A percentile compares a stretch with the other conserved stretches of the same genome.
Conservation (phyloP, 1,284 basidiomycete genomes). For the Leccinum pachyderme region DNA sequence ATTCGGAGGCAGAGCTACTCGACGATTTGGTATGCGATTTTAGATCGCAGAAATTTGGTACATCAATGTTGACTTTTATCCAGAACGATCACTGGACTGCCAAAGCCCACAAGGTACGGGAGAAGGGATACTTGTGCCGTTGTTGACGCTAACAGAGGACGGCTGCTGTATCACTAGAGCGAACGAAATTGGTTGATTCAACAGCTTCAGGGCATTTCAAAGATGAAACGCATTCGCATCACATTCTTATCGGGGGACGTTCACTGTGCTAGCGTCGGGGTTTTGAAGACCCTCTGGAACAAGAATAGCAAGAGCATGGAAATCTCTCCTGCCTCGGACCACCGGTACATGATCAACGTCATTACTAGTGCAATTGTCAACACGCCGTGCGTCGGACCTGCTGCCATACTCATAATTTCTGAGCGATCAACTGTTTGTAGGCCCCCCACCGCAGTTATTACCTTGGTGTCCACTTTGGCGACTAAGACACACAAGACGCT, state of each 20-base stretch:
- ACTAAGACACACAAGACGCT: conserved; percentile 83
- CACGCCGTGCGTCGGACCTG: conserved; percentile 57
- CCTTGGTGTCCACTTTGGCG: conserved; percentile 78
- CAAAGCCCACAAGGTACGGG: conserved; percentile 67
- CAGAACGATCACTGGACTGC: conserved; percentile 92
- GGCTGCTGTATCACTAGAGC: conserved; percentile 43
- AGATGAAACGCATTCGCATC: conserved; percentile 61
- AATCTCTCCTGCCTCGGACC: conserved; percentile 55
- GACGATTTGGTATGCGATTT: conserved; percentile 74
- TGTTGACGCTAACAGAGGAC: neutral
- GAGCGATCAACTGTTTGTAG: conserved; percentile 34
- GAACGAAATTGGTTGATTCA: conserved; percentile 92
- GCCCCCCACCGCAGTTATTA: conserved; percentile 76
- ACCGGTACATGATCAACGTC: conserved; percentile 86
- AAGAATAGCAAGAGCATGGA: conserved; percentile 47
- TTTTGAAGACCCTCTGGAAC: conserved; percentile 62
- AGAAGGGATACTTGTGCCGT: conserved; percentile 1
- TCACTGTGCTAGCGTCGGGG: conserved; percentile 82
- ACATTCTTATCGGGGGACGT: conserved; percentile 91
- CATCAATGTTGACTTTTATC: neutral
- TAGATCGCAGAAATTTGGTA: neutral
- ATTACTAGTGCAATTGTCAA: conserved; percentile 81
- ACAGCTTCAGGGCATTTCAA: conserved; percentile 71
- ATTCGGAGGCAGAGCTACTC: conserved; percentile 85
- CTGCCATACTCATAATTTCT: neutral